Base-by-base conservation (phyloP, 306 rosid genomes). In the Castanea sativa region DNA sequence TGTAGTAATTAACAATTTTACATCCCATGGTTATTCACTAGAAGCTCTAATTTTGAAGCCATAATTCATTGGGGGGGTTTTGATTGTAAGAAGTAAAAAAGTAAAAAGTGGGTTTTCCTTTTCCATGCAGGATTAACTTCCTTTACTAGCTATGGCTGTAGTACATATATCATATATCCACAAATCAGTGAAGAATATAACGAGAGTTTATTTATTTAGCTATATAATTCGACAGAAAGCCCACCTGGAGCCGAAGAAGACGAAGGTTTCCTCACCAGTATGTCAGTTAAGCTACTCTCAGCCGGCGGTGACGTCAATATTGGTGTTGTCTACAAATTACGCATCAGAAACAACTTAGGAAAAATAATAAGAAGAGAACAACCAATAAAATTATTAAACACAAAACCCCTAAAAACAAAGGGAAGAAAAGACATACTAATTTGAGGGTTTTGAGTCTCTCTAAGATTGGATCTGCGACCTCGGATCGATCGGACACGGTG, bases 281-380 rank as follows among this genome's bases (percentile, higher is more conserved):
- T 93, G 83, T 96, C 98, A 33, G 97, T 90, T 84, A 96, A 85
- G 77, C 91, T 88, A 74, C 96, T 80, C 87, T 93, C 98, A 23
- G 88, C 56, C 41, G 90, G 94, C 20, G 93, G 94, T 35, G 96
- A 79, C 41, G 91, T 93, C 86, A 93, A 72, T 51, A 91, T 89
- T 9, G 98, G 99, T 76, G 93, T 83, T 59, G 96, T 91, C 99
- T 93, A 76, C 86, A 77, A 68, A 81, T 41, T 19, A 60, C 16
- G 65, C 43, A 69, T 1, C 16, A 3, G 20, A 63, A 57, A 64
- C 35, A 78, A 69, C 43, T 27, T 29, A 25, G 16, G 78, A 73
- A 72, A 70, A 27, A 16, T 1, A 20, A 73, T 23, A 14, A 56
- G 72, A 52, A 49, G 53, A 49, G 14, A 12, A 12, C 53, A 27